phyloP scores from a whole-genome alignment of 2,329 filamentous ascomycete genomes.

The Alternaria sp. region DNA sequence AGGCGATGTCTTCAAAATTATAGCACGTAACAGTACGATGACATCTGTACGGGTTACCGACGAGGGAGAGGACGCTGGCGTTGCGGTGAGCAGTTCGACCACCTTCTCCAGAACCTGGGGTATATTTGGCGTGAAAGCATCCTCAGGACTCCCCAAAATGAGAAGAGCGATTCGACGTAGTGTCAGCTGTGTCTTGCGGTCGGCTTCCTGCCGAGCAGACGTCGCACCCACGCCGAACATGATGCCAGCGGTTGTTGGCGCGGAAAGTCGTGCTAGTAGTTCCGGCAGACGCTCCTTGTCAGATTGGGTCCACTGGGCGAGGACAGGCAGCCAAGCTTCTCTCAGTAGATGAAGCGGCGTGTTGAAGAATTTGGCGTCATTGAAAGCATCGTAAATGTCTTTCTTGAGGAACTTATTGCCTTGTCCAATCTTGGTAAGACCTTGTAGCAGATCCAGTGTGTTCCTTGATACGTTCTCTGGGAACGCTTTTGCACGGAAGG shows the following conservation, averaged over 20 bases:
- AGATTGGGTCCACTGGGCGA: slow-evolving; percentile 82
- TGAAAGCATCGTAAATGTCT: slow-evolving; percentile 90
- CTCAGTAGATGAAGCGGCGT: slow-evolving; percentile 71
- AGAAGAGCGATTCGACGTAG: slow-evolving; percentile 83
- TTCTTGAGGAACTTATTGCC: slow-evolving; percentile 92
- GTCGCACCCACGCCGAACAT: slow-evolving; percentile 98
- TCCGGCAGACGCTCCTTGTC: slow-evolving; percentile 92
- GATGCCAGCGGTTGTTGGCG: slow-evolving; percentile 91
- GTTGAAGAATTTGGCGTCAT: slow-evolving; percentile 86
- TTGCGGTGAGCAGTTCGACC: slow-evolving; percentile 84
- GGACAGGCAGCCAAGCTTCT: slow-evolving; percentile 79
- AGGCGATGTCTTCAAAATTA: slow-evolving; percentile 79
- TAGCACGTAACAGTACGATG: slow-evolving; percentile 83
- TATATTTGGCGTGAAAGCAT: slow-evolving; percentile 82
- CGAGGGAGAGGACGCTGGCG: slow-evolving; percentile 87
- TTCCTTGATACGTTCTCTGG: slow-evolving; percentile 81
- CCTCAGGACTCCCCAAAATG: slow-evolving; percentile 76
- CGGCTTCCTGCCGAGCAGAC: slow-evolving; percentile 91
- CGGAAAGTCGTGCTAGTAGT: slow-evolving; percentile 76
- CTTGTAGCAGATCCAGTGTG: slow-evolving; percentile 75
- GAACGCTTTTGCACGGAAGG: slow-evolving; percentile 83
- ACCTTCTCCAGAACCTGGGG: slow-evolving; percentile 79
- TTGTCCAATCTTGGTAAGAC: slow-evolving; percentile 78
- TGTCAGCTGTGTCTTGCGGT: slow-evolving; percentile 90
- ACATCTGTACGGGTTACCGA: slow-evolving; percentile 88